Percentiles rank a stretch among this genome's conserved stretches.
Conservation (phyloP, 495 filamentous ascomycete genomes). For the Cryomyces antarcticus region DNA sequence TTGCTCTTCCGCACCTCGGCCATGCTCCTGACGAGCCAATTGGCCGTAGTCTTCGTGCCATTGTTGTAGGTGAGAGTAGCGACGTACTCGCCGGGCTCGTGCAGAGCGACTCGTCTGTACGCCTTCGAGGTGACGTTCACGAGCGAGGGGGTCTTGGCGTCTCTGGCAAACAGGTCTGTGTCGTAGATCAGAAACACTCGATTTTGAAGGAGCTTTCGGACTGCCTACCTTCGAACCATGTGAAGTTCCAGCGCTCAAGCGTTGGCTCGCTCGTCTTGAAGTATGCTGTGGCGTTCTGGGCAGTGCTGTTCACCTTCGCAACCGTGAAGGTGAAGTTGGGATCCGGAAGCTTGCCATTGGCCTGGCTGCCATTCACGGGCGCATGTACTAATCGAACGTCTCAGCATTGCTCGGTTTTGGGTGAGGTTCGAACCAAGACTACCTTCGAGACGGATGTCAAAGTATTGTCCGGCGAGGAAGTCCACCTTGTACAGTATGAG, state of each 20-base stretch:
- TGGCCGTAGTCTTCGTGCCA: conserved; percentile 38
- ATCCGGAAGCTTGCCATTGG: conserved; percentile 29
- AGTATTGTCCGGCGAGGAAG: conserved; percentile 53
- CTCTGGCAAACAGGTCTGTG: conserved; percentile 45
- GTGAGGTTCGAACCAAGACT: too few relatives aligned
- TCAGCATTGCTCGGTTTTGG: too few relatives aligned
- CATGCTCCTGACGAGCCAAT: conserved; percentile 50
- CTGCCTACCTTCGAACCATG: conserved; percentile 40
- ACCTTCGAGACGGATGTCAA: conserved; percentile 50
- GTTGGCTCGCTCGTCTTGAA: conserved; percentile 38
- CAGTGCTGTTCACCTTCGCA: conserved; percentile 29
- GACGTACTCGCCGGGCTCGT: conserved; percentile 46
- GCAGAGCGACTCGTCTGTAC: conserved; percentile 44
- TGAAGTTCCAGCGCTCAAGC: conserved; percentile 51
- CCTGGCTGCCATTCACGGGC: conserved; percentile 54
- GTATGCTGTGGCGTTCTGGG: conserved; percentile 31
- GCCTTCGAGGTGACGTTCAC: conserved; percentile 54
- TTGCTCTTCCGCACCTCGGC: conserved; percentile 43
- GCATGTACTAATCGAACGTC: conserved; percentile 31
- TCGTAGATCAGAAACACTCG: background rate
- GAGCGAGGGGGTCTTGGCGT: conserved; percentile 37
- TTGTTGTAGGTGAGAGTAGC: conserved; percentile 51
- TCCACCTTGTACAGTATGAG: conserved; percentile 24
- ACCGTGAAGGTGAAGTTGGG: conserved; percentile 49
- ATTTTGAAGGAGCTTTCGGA: background rate